Percentiles rank a stretch among this genome's conserved stretches.
Evolutionary conservation across 164 flowering plant species (phyloP).

Genomic region (Euptelea pleiosperma): DNA sequence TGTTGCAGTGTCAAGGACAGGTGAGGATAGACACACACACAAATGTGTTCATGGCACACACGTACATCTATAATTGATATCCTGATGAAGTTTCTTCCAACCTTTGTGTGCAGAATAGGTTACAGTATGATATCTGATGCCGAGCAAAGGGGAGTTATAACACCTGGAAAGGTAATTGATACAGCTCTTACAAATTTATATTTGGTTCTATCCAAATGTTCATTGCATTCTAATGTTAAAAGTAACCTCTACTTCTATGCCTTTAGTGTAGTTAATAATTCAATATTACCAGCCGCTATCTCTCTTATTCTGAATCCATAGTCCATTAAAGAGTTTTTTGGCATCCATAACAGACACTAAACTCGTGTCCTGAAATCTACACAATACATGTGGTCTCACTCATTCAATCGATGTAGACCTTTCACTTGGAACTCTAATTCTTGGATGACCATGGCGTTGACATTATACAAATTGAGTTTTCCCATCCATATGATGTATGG

Average conservation of each 20-base stretch:
- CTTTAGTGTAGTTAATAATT: no score
- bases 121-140: slow-evolving; percentile 88
- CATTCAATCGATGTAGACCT: background rate
- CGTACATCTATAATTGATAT: background rate
- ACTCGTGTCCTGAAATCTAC: no score
- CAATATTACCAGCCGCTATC: no score
- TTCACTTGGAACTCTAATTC: slow-evolving; percentile 1
- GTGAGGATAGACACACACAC: slow-evolving; percentile 27
- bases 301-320: background rate
- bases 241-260: background rate
- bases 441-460: background rate
- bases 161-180: slow-evolving; percentile 78
- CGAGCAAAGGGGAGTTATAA: slow-evolving; percentile 68
- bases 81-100: background rate
- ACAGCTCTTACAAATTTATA: no score
- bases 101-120: slow-evolving; percentile 65
- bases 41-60: background rate
- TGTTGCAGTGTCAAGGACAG: slow-evolving; percentile 98
- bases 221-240: background rate
- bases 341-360: no score
- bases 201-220: background rate
- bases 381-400: no score
- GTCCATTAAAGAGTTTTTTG: background rate
- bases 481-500: background rate
- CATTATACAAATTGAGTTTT: background rate